Conservation (phyloP, 2,329 filamentous ascomycete species). For the Ascocoryne sarcoides region DNA sequence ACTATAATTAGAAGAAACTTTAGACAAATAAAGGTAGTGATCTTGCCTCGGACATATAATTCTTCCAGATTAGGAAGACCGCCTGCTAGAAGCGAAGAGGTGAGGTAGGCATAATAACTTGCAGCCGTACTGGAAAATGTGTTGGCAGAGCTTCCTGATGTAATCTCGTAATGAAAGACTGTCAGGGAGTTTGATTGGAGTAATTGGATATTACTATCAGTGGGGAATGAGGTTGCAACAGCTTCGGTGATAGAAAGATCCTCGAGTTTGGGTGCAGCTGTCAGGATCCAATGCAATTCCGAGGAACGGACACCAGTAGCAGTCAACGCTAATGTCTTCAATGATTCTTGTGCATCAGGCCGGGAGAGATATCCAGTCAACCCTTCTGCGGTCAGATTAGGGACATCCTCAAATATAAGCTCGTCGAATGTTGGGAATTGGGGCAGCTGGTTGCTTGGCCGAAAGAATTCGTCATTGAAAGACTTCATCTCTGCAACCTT, state of each 20-base stretch:
- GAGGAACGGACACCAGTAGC: slow-evolving; percentile 57
- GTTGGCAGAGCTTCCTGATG: slow-evolving; percentile 45
- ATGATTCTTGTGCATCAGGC: slow-evolving; percentile 47
- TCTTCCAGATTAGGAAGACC: slow-evolving; percentile 64
- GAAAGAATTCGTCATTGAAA: slow-evolving; percentile 72
- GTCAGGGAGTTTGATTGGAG: slow-evolving; percentile 60
- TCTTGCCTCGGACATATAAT: slow-evolving; percentile 62
- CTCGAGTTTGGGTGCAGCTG: slow-evolving; percentile 32
- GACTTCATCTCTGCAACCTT: slow-evolving; percentile 62
- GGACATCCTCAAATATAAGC: slow-evolving; percentile 62
- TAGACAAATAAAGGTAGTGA: not conserved
- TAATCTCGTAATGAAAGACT: slow-evolving; percentile 78
- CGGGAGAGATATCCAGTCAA: slow-evolving; percentile 58
- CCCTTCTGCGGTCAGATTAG: slow-evolving; percentile 63
- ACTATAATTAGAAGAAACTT: not conserved
- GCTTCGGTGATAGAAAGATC: slow-evolving; percentile 45
- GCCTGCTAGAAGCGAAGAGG: slow-evolving; percentile 69
- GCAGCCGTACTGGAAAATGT: slow-evolving; percentile 46
- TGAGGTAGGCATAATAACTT: slow-evolving; percentile 78
- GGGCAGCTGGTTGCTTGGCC: slow-evolving; percentile 53
- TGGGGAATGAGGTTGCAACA: slow-evolving; percentile 47
- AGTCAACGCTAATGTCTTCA: slow-evolving; percentile 62
- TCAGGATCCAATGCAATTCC: slow-evolving; percentile 35
- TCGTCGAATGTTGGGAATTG: slow-evolving; percentile 67
- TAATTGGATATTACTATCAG: slow-evolving; percentile 46